phyloP scores from a whole-genome alignment of 441 rosid species.

The Viola pubescens region DNA sequence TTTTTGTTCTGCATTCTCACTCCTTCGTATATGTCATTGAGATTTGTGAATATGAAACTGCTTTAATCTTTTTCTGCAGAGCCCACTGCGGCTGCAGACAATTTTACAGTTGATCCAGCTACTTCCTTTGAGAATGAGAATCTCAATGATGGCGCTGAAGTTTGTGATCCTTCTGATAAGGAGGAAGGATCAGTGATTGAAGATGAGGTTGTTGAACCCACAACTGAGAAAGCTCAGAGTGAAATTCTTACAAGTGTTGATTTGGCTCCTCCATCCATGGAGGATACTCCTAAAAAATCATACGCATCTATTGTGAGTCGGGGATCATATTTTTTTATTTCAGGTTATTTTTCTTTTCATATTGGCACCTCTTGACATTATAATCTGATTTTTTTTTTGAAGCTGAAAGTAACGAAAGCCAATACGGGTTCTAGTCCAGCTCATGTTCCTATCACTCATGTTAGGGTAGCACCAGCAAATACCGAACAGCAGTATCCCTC shows the following conservation, averaged over 20 bases:
- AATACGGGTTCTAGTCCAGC: slow-evolving; percentile 30
- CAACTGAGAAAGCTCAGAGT: slow-evolving; percentile 23
- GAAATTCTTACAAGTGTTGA: slow-evolving; percentile 28
- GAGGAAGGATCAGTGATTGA: slow-evolving; percentile 65
- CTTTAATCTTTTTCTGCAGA: slow-evolving; percentile 32
- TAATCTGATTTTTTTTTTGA: slow-evolving; percentile 9
- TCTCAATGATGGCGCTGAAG: slow-evolving; percentile 48
- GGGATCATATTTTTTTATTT: slow-evolving; percentile 1
- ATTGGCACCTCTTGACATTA: slow-evolving; percentile 10
- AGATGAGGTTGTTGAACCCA: slow-evolving; percentile 42
- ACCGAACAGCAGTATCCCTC: slow-evolving; percentile 27
- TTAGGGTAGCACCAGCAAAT: slow-evolving; percentile 27
- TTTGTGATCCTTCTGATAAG: slow-evolving; percentile 61
- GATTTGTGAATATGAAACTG: slow-evolving; percentile 14
- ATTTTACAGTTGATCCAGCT: slow-evolving; percentile 36
- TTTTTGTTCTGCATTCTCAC: slow-evolving; percentile 3
- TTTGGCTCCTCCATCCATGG: slow-evolving; percentile 34
- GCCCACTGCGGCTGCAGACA: slow-evolving; percentile 28
- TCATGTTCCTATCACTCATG: slow-evolving; percentile 29
- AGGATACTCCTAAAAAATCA: slow-evolving; percentile 56
- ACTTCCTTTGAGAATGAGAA: slow-evolving; percentile 49
- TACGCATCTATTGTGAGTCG: slow-evolving; percentile 78
- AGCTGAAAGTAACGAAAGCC: slow-evolving; percentile 67
- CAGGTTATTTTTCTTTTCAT: not conserved
- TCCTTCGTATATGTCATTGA: not conserved